Conservation (phyloP, 2,329 filamentous ascomycete genomes). For the Clonostachys solani region DNA sequence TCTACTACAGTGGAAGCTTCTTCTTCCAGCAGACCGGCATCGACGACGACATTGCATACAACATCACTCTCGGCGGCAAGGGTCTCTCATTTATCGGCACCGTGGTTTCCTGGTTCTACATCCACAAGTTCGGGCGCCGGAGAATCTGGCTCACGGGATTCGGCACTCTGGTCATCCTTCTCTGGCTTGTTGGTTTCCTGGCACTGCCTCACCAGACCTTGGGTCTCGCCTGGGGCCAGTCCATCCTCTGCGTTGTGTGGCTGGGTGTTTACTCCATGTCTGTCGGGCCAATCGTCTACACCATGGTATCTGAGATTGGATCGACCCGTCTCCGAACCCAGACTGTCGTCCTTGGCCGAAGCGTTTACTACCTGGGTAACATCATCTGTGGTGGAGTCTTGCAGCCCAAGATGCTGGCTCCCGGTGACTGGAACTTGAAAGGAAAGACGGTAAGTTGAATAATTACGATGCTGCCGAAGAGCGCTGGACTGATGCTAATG, state of each 20-base stretch:
- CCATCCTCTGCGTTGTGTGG: conserved; percentile 36
- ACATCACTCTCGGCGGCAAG: conserved; percentile 34
- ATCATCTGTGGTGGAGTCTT: conserved; percentile 32
- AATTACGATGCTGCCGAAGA: too few relatives aligned
- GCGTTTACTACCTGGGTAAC: conserved; percentile 32
- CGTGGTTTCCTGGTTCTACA: conserved; percentile 36
- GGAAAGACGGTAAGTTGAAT: conserved; percentile 25
- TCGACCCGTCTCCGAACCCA: conserved; percentile 35
- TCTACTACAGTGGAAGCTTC: conserved; percentile 36
- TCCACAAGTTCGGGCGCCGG: conserved; percentile 34
- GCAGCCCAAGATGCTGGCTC: conserved; percentile 29
- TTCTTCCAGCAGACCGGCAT: conserved; percentile 43
- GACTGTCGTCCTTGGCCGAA: conserved; percentile 34
- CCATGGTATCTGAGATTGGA: conserved; percentile 33
- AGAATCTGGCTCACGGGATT: conserved; percentile 36
- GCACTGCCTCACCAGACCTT: conserved; percentile 26
- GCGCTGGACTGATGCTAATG: neutral
- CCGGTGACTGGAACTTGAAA: conserved; percentile 31
- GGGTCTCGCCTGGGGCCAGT: conserved; percentile 31
- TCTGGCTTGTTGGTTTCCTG: conserved; percentile 38
- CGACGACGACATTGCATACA: conserved; percentile 26
- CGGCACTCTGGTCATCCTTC: conserved; percentile 23
- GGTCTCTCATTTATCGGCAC: conserved; percentile 37
- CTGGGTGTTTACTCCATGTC: conserved; percentile 35
- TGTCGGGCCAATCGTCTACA: conserved; percentile 38